A percentile compares a stretch with the other conserved stretches of the same genome.
Evolutionary conservation across 2,329 filamentous ascomycete genomes (phyloP).

Genomic region (Eutypa lata): DNA sequence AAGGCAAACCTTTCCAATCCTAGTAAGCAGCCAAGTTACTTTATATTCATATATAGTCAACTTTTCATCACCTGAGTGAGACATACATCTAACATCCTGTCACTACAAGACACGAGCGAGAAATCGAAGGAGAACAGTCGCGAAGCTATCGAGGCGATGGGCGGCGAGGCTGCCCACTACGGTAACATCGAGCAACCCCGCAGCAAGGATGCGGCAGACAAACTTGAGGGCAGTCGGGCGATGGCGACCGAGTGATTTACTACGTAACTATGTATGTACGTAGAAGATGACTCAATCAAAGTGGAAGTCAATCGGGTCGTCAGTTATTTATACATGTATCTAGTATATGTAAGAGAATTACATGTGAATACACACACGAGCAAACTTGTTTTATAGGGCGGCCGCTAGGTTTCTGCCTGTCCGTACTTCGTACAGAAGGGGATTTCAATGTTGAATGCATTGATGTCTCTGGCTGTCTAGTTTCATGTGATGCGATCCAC

Average conservation of each 20-base stretch:
- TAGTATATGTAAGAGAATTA: no score
- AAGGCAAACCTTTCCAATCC: constrained; percentile 33
- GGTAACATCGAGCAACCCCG: constrained; percentile 38
- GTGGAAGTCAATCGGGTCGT: no score
- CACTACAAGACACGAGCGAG: constrained; percentile 37
- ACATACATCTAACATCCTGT: no score
- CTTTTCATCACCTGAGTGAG: no score
- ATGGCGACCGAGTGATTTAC: constrained; percentile 7
- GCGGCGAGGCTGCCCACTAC: constrained; percentile 41
- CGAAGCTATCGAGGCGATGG: constrained; percentile 37
- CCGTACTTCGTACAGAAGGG: neutral
- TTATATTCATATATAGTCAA: no score
- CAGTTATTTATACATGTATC: no score
- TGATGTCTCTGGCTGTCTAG: neutral
- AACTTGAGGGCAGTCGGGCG: constrained; percentile 35
- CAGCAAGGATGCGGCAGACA: constrained; percentile 38
- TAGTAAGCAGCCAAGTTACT: constrained; percentile 22
- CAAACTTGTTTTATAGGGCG: no score
- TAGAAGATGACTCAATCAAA: no score
- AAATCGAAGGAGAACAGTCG: constrained; percentile 42
- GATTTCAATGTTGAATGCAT: neutral
- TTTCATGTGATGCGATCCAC: neutral
- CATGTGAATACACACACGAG: no score
- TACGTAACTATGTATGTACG: no score
- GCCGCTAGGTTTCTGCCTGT: no score